Evolutionary conservation across 805 yeast species (phyloP), one percentile per base, ranked within the genome.

Genomic region (Yamadazyma tumulicola): DNA sequence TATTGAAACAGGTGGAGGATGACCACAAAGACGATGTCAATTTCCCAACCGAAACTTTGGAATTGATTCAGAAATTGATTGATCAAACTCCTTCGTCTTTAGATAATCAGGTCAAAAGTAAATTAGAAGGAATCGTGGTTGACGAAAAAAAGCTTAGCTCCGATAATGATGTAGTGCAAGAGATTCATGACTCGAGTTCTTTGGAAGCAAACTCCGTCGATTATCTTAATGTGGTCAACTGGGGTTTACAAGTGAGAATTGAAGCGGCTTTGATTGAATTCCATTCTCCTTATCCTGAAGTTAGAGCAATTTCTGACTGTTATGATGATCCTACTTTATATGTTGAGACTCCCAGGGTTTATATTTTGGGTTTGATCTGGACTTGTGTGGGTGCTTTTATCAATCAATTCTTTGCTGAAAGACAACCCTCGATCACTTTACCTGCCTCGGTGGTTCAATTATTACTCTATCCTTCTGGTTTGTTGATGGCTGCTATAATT

Each of bases 211-310:
- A 14, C 19, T 5, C 7, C 8, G 16, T 4, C 9, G 16, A 31
- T 18, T 23, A 24, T 12, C 22, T 27, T 18, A 23, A 31, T 6
- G 27, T 54, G 31, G 45, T 49, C 36, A 38, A 57, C 20, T 59
- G 65, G 65, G 43, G 48, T 10, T 46, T 64, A 8, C 63, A 62
- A 29, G 54, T 57, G 23, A 57, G 56, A 38, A 47, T 63, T 17
- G 68, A 69, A 36, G 76, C 76, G 4, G 64, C 62, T 19, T 47
- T 73, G 27, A 56, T 54, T 6, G 59, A 55, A 9, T 61, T 41
- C 42, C 68, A 64, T 48, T 72, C 79, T 4, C 81, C 83, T 4
- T 77, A 77, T 43, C 81, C 83, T 1, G 85, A 79, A 47, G 81
- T 79, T n/a, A 57, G 85, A 19, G 77, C 85, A 7, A 71, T 80